phyloP scores from a whole-genome alignment of 1,139 yeast genomes.

The Zygoascus hellenicus region DNA sequence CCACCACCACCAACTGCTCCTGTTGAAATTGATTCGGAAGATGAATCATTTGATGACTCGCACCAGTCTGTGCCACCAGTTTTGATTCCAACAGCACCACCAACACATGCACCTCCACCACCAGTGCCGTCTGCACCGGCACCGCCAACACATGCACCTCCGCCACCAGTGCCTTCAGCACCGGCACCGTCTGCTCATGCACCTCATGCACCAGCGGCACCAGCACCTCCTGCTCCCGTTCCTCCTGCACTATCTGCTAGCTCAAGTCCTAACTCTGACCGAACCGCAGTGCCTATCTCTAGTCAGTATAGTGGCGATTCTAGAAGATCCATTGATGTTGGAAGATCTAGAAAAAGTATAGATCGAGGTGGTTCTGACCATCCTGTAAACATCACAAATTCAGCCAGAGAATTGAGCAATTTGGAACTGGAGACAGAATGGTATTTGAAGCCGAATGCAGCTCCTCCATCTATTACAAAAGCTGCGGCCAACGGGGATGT shows the following conservation, averaged over 20 bases:
- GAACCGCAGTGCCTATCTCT: not conserved
- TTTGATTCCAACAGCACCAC: conserved; percentile 17
- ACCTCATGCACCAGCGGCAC: conserved; percentile 23
- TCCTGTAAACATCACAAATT: conserved; percentile 6
- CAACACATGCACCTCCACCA: conserved; percentile 19
- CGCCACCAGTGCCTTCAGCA: conserved; percentile 17
- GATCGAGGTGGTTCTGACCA: conserved; percentile 9
- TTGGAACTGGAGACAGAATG: conserved; percentile 41
- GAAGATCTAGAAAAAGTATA: conserved; percentile 11
- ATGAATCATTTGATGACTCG: not conserved
- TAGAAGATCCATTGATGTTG: conserved; percentile 12
- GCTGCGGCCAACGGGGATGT: conserved; percentile 42
- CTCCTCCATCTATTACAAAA: conserved; percentile 51
- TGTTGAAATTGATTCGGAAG: not conserved
- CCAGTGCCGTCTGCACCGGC: conserved; percentile 22
- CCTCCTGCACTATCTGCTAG: no score
- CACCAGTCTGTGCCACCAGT: conserved; percentile 10
- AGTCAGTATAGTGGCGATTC: conserved; percentile 2
- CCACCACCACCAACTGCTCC: conserved; percentile 18
- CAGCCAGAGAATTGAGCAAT: conserved; percentile 30
- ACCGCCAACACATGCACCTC: conserved; percentile 19
- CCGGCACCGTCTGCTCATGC: no score
- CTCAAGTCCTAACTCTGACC: not conserved
- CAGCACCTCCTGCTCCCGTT: conserved; percentile 19
- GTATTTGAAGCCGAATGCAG: conserved; percentile 55